Base-by-base conservation (phyloP, 768 basidiomycete genomes). In the Mrakia frigida region DNA sequence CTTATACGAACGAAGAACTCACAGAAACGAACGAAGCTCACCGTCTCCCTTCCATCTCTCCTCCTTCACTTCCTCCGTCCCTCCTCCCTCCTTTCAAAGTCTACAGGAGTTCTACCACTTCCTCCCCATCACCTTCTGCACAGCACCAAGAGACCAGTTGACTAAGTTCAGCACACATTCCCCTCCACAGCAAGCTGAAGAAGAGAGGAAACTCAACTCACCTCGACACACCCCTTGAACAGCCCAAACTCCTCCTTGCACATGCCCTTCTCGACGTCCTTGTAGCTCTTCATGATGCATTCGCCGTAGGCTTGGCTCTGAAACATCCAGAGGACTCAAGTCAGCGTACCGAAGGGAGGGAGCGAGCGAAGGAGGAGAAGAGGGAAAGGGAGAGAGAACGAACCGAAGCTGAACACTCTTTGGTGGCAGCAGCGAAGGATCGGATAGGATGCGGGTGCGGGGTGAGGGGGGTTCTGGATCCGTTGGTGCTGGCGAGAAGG, bases 241-340 rank as follows among this genome's bases (percentile, higher is more conserved):
- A 88, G 88, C 18, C 86, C 86, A 78, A 97, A 98, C 83, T 98
- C 93, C 2, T 87, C 87, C 70, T 88, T 88, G 85, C 96, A 99
- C 80, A 89, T 88, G 80, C 92, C 92, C 82, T 91, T 91, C 77
- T 85, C 88, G 7, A 93, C 90, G 78, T 98, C 96, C 39, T 88
- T 88, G 83, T 97, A 96, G 6, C 88, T 88, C 1, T 88, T 87
- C 39, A 91, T 85, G 65, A 98, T 89, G 84, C 96, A 99, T 85
- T 90, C 90, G 33, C 93, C 96, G 82, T 99, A 99, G 7, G 84
- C 70, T 9, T 35, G 35, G 25, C 43, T 46, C 46, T 69, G 56
- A 2, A 28, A 35, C 35, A 28, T 16, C 39, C 4, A 21, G 3
- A 56, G 39, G 37, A n/a, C 18, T 16, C 41, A 70, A 33, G 11